These are phyloP conservation scores for Vigna mungo DNA, from an alignment of 306 rosid species.

Conservation along the genomic window DNA sequence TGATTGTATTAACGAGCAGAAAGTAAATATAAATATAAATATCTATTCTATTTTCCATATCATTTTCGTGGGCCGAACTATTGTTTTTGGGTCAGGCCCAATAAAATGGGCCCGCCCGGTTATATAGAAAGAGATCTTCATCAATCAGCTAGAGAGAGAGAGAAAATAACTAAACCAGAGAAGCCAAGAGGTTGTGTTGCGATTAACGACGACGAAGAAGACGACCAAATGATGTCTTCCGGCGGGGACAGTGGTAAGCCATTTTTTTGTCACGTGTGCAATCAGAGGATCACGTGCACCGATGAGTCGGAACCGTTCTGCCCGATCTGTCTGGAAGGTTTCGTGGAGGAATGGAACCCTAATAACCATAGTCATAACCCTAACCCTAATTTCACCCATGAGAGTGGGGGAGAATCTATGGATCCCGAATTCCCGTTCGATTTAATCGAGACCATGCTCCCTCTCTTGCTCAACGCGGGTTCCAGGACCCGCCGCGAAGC, in stretches of 20 bases:
- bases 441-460: slow-evolving; percentile 44
- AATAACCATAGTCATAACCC: slow-evolving; percentile 1
- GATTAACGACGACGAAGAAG: not conserved
- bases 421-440: slow-evolving; percentile 35
- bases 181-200: not conserved
- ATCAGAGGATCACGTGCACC: slow-evolving; percentile 54
- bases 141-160: not conserved
- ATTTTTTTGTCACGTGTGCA: slow-evolving; percentile 79
- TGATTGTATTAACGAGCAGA: not conserved
- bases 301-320: slow-evolving; percentile 77
- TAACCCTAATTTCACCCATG: slow-evolving; percentile 50
- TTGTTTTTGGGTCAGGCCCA: not conserved
- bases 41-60: slow-evolving; percentile 19
- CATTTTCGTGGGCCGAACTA: slow-evolving; percentile 1
- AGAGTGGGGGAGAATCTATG: not conserved
- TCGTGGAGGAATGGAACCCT: slow-evolving; percentile 67
- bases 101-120: not conserved
- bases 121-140: not conserved
- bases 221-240: slow-evolving; percentile 64
- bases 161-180: not conserved
- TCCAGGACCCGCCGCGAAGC: slow-evolving; percentile 55
- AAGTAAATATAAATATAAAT: not conserved
- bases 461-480: slow-evolving; percentile 51
- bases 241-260: slow-evolving; percentile 49
- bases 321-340: slow-evolving; percentile 74